Conservation (phyloP, 2,329 filamentous ascomycete genomes). For the Eutypella sp. region DNA sequence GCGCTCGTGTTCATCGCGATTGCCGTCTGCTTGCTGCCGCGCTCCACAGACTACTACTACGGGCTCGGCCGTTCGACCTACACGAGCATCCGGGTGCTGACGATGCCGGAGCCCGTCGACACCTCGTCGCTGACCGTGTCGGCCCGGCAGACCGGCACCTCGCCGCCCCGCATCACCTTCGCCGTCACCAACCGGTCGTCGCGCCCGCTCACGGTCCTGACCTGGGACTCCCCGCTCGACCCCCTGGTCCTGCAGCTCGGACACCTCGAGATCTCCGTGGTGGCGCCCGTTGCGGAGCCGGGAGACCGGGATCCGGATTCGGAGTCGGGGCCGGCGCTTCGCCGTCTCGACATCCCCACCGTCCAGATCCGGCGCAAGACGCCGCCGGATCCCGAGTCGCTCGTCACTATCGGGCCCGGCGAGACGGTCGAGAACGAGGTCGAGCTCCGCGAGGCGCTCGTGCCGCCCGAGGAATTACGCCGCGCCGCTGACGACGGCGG, state of each 20-base stretch:
- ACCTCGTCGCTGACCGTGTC: constrained; percentile 22
- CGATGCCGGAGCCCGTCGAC: no score
- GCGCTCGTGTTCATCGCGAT: not conserved
- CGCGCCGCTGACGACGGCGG: constrained; percentile 11
- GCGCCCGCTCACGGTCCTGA: constrained; percentile 35
- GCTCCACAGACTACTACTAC: not conserved
- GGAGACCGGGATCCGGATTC: no score
- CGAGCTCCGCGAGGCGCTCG: constrained; percentile 30
- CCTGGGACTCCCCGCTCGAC: constrained; percentile 43
- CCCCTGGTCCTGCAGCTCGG: constrained; percentile 36
- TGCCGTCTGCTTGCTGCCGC: not conserved
- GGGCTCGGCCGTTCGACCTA: no score
- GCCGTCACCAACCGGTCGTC: constrained; percentile 36
- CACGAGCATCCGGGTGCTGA: no score
- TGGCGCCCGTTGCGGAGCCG: constrained; percentile 28
- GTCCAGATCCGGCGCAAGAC: constrained; percentile 35
- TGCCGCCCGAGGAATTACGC: constrained; percentile 29
- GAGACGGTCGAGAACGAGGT: constrained; percentile 30
- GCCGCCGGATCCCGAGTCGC: constrained; percentile 34
- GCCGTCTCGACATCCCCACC: constrained; percentile 32
- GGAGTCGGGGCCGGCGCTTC: constrained; percentile 24
- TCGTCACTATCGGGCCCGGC: constrained; percentile 35
- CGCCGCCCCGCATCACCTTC: constrained; percentile 29
- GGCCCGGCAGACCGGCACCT: constrained; percentile 20
- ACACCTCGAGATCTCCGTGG: constrained; percentile 28